Conservation (phyloP, 441 rosid species). For the Euphorbia corollata region DNA sequence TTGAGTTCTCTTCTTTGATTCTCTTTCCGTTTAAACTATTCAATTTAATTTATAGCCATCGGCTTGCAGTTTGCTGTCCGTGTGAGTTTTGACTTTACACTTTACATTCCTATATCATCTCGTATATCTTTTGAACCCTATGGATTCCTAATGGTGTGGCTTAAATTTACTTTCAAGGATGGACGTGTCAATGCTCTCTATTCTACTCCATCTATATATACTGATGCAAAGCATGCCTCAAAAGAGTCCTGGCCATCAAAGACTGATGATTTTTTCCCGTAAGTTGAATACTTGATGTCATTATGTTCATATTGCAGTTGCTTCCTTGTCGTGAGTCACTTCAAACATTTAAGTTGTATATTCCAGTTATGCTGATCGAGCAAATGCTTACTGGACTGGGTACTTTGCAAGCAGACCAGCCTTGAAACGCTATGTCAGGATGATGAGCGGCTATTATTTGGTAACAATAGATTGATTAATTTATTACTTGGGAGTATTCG, state of each 20-base stretch:
- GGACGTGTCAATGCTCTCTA: slow-evolving; percentile 96
- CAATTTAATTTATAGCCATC: not conserved
- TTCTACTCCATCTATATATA: slow-evolving; percentile 94
- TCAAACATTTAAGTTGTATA: slow-evolving; percentile 23
- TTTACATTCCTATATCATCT: slow-evolving; percentile 5
- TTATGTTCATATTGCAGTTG: slow-evolving; percentile 8
- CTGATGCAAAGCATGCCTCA: slow-evolving; percentile 90
- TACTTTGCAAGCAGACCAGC: slow-evolving; percentile 95
- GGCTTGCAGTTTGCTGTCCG: not conserved
- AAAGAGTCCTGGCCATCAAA: slow-evolving; percentile 82
- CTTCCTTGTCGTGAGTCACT: slow-evolving; percentile 18
- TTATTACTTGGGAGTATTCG: slow-evolving; percentile 4
- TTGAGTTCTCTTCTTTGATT: not conserved
- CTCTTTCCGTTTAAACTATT: slow-evolving; percentile 2
- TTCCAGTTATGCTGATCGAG: slow-evolving; percentile 92
- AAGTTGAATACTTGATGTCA: slow-evolving; percentile 34
- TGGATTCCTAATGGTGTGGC: slow-evolving; percentile 13
- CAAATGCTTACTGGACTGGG: slow-evolving; percentile 96
- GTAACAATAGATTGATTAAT: slow-evolving; percentile 32
- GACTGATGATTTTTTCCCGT: slow-evolving; percentile 93
- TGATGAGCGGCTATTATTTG: slow-evolving; percentile 91
- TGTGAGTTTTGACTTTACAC: not conserved
- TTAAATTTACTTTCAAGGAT: slow-evolving; percentile 46
- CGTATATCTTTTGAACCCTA: not conserved
- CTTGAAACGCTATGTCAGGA: slow-evolving; percentile 81